Evolutionary conservation across 306 rosid genomes (phyloP), one percentile per base, ranked within the genome.

Genomic region (Albizia julibrissin): DNA sequence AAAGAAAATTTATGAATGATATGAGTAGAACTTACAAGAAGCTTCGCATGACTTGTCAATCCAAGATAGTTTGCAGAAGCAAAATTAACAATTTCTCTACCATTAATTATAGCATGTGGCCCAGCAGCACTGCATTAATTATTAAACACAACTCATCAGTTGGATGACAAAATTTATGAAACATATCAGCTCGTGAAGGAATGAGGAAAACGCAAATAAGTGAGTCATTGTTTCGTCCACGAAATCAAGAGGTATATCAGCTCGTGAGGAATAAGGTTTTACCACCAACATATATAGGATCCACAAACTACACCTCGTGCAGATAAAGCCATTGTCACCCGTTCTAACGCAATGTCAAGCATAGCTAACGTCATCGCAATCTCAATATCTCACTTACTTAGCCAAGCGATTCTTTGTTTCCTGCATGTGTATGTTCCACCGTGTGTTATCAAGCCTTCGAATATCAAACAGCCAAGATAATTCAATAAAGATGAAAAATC

Each of bases 11-110:
- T 31, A 75, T 49, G 75, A 59, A n/a, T 52, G n/a, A 18, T 49
- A 46, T 52, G 24, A 37, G 7, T 37, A 84, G 81, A 80, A 75
- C 97, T 83, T 90, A 96, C 99, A 79, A 93, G 94, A 83, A 96
- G 81, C 87, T 88, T 93, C 83, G 79, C 81, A 82, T 96, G 94
- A 79, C 98, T 97, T 77, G 92, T 86, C 85, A 96, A 83, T 64
- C 98, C 98, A 78, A 96, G 97, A 91, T 92, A 96, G 88, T 96
- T 94, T 82, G 99, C 99, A n/a, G 99, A 88, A 81, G 98, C 85
- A 78, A 96, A 96, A 85, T 96, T 96, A 80, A 96, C 92, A 39
- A 96, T 97, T 79, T 92, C 98, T 85, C 92, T 93, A 52, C 98
- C 97, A 39, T 90, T 89, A 76, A 96, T 69, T 74, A 84, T 80